Percentiles rank a stretch among this genome's conserved stretches.
phyloP scores from a whole-genome alignment of 805 yeast genomes.

The Saccharomycopsis sp. region DNA sequence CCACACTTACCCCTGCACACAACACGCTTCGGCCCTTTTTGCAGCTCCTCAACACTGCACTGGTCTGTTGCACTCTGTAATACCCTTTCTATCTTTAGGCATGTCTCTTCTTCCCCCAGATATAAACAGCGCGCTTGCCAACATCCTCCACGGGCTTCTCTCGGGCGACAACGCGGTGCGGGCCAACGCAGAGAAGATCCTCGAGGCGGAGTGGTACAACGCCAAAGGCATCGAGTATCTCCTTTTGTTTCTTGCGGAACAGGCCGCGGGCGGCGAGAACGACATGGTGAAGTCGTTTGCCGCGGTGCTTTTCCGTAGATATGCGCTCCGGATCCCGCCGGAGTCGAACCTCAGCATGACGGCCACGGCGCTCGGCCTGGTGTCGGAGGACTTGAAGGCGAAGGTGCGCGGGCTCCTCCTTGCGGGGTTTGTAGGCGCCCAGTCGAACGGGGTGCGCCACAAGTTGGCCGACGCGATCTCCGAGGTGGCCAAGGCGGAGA shows the following conservation, averaged over 20 bases:
- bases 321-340: conserved; percentile 75
- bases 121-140: conserved; percentile 44
- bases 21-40: too few relatives aligned
- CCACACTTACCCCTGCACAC: too few relatives aligned
- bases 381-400: conserved; percentile 48
- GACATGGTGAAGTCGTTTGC: conserved; percentile 62
- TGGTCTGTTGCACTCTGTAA: too few relatives aligned
- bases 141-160: conserved; percentile 59
- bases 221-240: conserved; percentile 61
- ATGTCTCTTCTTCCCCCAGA: conserved; percentile 55
- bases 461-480: conserved; percentile 92
- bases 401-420: conserved; percentile 63
- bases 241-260: conserved; percentile 74
- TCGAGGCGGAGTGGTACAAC: conserved; percentile 72
- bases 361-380: conserved; percentile 70
- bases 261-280: conserved; percentile 56
- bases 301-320: conserved; percentile 84
- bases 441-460: conserved; percentile 75
- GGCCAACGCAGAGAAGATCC: conserved; percentile 65
- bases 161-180: conserved; percentile 75
- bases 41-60: too few relatives aligned
- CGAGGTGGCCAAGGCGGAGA: conserved; percentile 73
- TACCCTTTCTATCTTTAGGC: too few relatives aligned
- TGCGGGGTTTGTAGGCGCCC: conserved; percentile 64
- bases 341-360: conserved; percentile 50